These are phyloP conservation scores for Benincasa hispida DNA, from an alignment of 306 rosid species.

Conservation along the genomic window DNA sequence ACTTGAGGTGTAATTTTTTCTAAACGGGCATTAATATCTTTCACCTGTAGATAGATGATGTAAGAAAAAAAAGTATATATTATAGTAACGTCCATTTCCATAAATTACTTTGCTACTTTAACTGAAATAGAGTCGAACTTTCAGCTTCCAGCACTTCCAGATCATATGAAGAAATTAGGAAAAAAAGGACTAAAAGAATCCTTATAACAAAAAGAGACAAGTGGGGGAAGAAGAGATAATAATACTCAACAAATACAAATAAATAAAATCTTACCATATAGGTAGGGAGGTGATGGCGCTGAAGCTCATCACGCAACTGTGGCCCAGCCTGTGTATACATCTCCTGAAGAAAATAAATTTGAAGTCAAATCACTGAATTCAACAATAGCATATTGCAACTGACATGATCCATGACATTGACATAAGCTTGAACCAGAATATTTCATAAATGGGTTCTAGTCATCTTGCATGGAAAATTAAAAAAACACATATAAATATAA, in stretches of 20 bases:
- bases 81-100: not conserved
- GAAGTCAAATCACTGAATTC: not conserved
- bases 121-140: not conserved
- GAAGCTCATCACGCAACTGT: slow-evolving; percentile 91
- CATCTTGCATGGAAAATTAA: not conserved
- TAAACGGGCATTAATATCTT: slow-evolving; percentile 86
- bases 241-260: not conserved
- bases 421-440: not conserved
- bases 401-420: not conserved
- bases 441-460: not conserved
- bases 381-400: not conserved
- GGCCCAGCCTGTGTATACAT: slow-evolving; percentile 94
- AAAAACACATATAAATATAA: not conserved
- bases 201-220: not conserved
- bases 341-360: slow-evolving; percentile 40
- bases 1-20: slow-evolving; percentile 87
- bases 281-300: slow-evolving; percentile 75
- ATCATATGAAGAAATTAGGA: not conserved
- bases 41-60: slow-evolving; percentile 43
- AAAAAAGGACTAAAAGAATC: not conserved
- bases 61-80: not conserved
- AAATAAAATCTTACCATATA: slow-evolving; percentile 45
- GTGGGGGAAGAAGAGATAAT: not conserved
- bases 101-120: not conserved
- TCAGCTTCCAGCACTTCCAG: not conserved